Conservation (phyloP, 2,329 filamentous ascomycete species). For the Lasiodiplodia citricola region DNA sequence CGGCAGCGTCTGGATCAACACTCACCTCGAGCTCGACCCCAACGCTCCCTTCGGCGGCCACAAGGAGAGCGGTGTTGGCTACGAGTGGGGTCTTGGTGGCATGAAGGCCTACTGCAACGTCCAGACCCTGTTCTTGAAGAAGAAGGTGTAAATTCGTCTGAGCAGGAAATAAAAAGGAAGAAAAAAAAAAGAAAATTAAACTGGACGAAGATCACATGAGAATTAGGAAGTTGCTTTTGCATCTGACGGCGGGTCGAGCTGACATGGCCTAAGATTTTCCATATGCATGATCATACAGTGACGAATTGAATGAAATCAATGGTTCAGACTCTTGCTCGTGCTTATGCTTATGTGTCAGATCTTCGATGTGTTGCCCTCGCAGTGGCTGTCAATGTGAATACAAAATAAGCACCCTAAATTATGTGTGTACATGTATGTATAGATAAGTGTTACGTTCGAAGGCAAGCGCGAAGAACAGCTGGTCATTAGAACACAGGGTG, state of each 20-base stretch:
- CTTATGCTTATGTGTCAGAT: not conserved
- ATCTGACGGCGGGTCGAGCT: not conserved
- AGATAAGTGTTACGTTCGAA: no score
- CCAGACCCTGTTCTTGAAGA: conserved; percentile 26
- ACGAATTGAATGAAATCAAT: not conserved
- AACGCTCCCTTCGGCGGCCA: conserved; percentile 65
- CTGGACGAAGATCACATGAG: not conserved
- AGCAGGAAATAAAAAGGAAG: not conserved
- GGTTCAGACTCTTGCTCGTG: not conserved
- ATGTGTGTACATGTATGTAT: not conserved
- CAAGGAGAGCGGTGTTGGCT: conserved; percentile 66
- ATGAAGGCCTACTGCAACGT: conserved; percentile 64
- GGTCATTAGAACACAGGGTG: no score
- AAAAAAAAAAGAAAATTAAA: not conserved
- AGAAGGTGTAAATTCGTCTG: not conserved
- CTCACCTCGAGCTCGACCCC: conserved; percentile 40
- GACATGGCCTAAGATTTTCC: not conserved
- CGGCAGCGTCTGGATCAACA: conserved; percentile 61
- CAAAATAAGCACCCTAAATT: no score
- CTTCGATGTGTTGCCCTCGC: not conserved
- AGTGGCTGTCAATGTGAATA: no score
- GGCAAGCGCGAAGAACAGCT: no score
- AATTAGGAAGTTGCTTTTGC: not conserved
- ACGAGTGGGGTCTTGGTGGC: conserved; percentile 65
- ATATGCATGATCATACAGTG: conserved; percentile 4